Base-by-base conservation (phyloP, 768 basidiomycete genomes). In the Rhizopogon rudus region DNA sequence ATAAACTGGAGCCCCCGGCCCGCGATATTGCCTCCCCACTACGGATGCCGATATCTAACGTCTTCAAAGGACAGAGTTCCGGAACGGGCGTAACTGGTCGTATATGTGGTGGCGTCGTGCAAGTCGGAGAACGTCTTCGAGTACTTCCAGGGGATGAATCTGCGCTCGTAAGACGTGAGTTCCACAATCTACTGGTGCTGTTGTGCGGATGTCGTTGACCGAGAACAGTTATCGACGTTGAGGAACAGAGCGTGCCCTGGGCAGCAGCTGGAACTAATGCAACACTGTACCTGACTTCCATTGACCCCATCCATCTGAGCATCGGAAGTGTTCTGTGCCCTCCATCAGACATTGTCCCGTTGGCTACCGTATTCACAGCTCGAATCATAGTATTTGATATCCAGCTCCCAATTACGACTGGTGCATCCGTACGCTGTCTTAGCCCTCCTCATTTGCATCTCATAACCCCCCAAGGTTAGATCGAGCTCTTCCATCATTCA, bases 401-500 rank as follows among this genome's bases (percentile, higher is more conserved):
- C 13, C 82, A 89, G 60, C 78, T 91, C 45, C 97, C 97, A 0
- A 88, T 99, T 59, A 93, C 87, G 10, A 77, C 83, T 1, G 97
- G 97, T 40, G 79, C 92, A 60, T 86, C 91, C 41, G 94, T 94
- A 68, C 59, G 79, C 67, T 28, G 10, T 16, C 44, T 37, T 16
- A 3, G 16, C 2, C 8, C 10, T 14, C 25, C 16, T 37, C 33
- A 25, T 25, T 5, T 49, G 9, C 35, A 16, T 49, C 20, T 16
- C 14, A 49, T 49, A 37, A 49, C 22, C 28, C 25, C 25, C 20
- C 20, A 25, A 37, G 55, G 22, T 42, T 62, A 91, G 92, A 80
- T 98, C 44, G 97, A 99, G 67, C 73, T 99, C 10, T 98, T 93
- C 73, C 92, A 97, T 65, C 95, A 99, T 65, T 95, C 93, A 1